Evolutionary conservation across 1,139 yeast genomes (phyloP), one percentile per base, ranked within the genome.

Genomic region (Magnusiomyces ingens): DNA sequence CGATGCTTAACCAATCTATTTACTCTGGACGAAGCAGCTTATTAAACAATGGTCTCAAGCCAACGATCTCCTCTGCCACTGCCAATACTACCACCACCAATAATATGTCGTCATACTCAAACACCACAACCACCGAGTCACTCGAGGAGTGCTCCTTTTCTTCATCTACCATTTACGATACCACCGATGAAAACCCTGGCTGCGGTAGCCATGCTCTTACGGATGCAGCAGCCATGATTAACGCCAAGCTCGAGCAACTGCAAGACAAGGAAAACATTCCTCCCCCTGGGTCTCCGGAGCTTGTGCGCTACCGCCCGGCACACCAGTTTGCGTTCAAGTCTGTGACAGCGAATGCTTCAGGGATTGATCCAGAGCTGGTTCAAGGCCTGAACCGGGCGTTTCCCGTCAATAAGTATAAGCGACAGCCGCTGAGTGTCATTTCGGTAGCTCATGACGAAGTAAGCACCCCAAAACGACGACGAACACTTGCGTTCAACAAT

Each of bases 191-290:
- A 13, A 22, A 43, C 13, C 4, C 13, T 3, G n/a, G 13, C 22
- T 26, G 6, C 22, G 48, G 48, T 22, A 29, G 32, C 18, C 13
- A 45, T n/a, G 19, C 40, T 13, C 32, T 45, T 21, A 32, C 44
- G 2, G 17, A 48, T 29, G 52, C 52, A 17, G 54, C 54, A 11
- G 54, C 55, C 17, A 19, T 52, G n/a, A 45, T 52, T 12, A 45
- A 52, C 18, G 55, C 55, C 15, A 44, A 44, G 32, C 48, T 49
- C 13, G 46, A 48, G 21, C 21, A 44, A 29, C 36, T 52, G 10
- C 50, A 41, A 38, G 55, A 52, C 21, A 52, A 52, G 45, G 55
- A 52, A 22, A 52, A 52, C 22, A 40, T 52, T 17, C 45, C 47
- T 8, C 52, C 55, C 8, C 37, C 43, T 4, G 43, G 26, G n/a